A percentile compares a stretch with the other conserved stretches of the same genome.
Conservation (phyloP, 78 protist species). For the Bigelowiella natans region DNA sequence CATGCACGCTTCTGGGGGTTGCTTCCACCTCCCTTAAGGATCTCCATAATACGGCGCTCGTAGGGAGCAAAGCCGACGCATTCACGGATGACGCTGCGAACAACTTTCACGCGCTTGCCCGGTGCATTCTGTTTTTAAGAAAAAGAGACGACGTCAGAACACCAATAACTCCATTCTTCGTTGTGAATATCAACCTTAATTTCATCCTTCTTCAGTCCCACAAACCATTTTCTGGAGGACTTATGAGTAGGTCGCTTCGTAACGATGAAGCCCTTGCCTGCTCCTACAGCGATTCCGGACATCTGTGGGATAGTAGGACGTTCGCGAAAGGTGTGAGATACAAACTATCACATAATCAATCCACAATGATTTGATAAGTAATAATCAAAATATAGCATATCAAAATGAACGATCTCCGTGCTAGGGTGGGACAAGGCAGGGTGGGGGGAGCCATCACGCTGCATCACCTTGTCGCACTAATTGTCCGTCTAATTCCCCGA, state of each 20-base stretch:
- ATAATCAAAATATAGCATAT: too few species aligned
- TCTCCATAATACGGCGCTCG: neutral
- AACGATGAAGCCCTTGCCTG: neutral
- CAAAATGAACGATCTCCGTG: too few species aligned
- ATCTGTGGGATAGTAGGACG: too few species aligned
- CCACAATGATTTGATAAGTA: too few species aligned
- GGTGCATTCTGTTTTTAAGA: neutral
- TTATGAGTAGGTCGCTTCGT: neutral
- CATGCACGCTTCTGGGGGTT: neutral
- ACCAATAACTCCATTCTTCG: neutral
- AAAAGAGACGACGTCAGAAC: too few species aligned
- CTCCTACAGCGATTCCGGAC: neutral
- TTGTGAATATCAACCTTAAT: neutral
- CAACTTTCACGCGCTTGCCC: neutral
- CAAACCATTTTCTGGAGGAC: neutral
- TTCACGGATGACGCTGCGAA: neutral
- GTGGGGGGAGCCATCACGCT: too few species aligned
- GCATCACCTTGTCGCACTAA: too few species aligned
- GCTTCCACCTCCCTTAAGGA: neutral
- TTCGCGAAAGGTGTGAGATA: too few species aligned
- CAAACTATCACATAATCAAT: too few species aligned
- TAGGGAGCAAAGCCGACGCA: neutral
- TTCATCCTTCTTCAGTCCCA: neutral
- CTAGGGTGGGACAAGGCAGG: too few species aligned
- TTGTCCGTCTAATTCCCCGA: too few species aligned